phyloP scores from a whole-genome alignment of 257 asterid species.

The Forsythia viridissima region DNA sequence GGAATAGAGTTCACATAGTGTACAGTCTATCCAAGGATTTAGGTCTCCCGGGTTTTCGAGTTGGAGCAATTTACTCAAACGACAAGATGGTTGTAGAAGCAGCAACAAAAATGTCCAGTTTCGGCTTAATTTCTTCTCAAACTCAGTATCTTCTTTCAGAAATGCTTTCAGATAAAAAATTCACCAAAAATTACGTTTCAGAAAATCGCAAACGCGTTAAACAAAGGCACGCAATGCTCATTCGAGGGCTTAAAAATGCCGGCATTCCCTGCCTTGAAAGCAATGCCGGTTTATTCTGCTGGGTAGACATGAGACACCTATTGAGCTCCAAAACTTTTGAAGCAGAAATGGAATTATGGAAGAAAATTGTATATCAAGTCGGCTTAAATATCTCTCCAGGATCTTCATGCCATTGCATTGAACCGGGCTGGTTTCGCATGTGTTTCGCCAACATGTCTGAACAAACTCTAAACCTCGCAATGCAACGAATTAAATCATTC shows the following conservation, averaged over 20 bases:
- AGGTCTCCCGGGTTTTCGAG: conserved; percentile 72
- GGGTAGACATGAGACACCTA: conserved; percentile 64
- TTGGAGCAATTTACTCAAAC: conserved; percentile 61
- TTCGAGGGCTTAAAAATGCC: conserved; percentile 33
- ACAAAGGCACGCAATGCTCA: conserved; percentile 41
- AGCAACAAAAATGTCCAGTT: conserved; percentile 68
- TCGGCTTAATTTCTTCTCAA: conserved; percentile 63
- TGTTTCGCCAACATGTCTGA: conserved; percentile 67
- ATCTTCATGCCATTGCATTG: conserved; percentile 63
- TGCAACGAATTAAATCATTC: conserved; percentile 39
- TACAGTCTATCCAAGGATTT: conserved; percentile 62
- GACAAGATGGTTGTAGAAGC: conserved; percentile 43
- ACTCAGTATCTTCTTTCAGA: conserved; percentile 54
- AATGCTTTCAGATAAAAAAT: conserved; percentile 57
- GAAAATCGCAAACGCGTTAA: conserved; percentile 53
- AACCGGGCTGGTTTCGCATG: conserved; percentile 73
- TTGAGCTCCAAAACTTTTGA: conserved; percentile 39
- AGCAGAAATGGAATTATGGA: conserved; percentile 65
- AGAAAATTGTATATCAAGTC: conserved; percentile 48
- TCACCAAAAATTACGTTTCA: conserved; percentile 30
- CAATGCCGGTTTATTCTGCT: conserved; percentile 59
- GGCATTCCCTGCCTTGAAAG: conserved; percentile 52
- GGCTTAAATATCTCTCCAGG: conserved; percentile 70
- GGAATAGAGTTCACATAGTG: conserved; percentile 58
- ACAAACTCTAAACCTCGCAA: conserved; percentile 50